These are phyloP conservation scores for Vaccinium myrtillus DNA, from an alignment of 148 eudicot genomes.

Conservation along the genomic window DNA sequence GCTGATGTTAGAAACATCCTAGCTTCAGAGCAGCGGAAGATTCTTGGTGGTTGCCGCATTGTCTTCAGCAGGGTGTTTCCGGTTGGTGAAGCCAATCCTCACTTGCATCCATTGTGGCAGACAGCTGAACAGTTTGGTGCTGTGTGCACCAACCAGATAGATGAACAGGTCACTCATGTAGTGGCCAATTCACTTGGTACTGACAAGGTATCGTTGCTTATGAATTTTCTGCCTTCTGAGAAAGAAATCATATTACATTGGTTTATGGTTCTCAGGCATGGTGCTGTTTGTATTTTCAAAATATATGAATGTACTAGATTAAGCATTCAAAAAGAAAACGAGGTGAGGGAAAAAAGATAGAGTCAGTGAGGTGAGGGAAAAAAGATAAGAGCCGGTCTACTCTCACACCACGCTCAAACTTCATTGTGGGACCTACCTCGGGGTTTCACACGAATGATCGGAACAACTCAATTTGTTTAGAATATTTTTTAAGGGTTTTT, in stretches of 20 bases:
- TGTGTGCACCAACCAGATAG: slow-evolving; percentile 77
- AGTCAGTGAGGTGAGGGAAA: too few relatives aligned
- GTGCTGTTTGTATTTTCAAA: neutral
- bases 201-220: slow-evolving; percentile 63
- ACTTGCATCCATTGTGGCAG: slow-evolving; percentile 90
- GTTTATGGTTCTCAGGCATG: neutral
- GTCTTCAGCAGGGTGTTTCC: slow-evolving; percentile 93
- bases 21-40: slow-evolving; percentile 84
- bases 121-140: slow-evolving; percentile 99
- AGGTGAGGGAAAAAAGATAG: neutral
- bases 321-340: neutral
- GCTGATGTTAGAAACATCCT: slow-evolving; percentile 91
- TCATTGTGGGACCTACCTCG: too few relatives aligned
- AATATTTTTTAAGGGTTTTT: too few relatives aligned
- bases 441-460: too few relatives aligned
- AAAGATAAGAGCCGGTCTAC: too few relatives aligned
- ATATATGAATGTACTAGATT: neutral
- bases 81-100: slow-evolving; percentile 83
- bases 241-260: neutral
- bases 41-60: slow-evolving; percentile 76
- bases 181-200: slow-evolving; percentile 92
- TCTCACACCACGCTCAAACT: too few relatives aligned
- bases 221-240: neutral
- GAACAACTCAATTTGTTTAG: too few relatives aligned
- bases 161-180: slow-evolving; percentile 93